Evolutionary conservation across 2,329 filamentous ascomycete genomes (phyloP), one percentile per base, ranked within the genome.

Genomic region (Didymella pinodella): DNA sequence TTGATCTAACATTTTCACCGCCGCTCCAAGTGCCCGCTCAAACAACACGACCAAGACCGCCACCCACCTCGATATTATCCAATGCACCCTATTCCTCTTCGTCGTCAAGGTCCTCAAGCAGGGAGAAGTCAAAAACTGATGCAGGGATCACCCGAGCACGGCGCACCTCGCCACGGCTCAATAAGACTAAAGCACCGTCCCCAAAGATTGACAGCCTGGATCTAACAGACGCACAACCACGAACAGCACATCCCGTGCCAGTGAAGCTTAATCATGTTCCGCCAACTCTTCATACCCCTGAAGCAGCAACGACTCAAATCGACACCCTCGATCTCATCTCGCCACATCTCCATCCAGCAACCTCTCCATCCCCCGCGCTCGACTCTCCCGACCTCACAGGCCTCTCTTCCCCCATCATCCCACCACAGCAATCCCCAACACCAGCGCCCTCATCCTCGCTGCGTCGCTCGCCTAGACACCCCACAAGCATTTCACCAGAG

Each of bases 1-100:
- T 75, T 12, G 73, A 75, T 36, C 57, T 75, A 40, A 75, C 74
- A 3, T 53, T 72, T 7, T 72, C 72, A 0, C 67, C 72, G 8
- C 68, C 70, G 8, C 8, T 45, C 14, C 31, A 47, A 48, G 47
- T n/a, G 8, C 28, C 43, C 48, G 44, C 51, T 22, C 56, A 50
- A 26, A 48, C 58, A n/a, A 54, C 44, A 34, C 34, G 40, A 7
- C 36, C 56, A 6, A 69, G 72, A 3, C 65, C 65, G n/a, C 68
- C 69, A n/a, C 59, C 74, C 2, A 63, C 56, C 2, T 70, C 67
- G 2, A 70, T 69, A 36, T 70, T 68, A 1, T 67, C 73, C 4
- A 75, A 75, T 34, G 32, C 65, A 14, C 72, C 70, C 7, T 57
- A 59, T 6, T 47, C 32, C 2, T 68, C 60, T 18, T 48, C 44